Base-by-base conservation (phyloP, 495 filamentous ascomycete species). In the Penicillium flavigenum region DNA sequence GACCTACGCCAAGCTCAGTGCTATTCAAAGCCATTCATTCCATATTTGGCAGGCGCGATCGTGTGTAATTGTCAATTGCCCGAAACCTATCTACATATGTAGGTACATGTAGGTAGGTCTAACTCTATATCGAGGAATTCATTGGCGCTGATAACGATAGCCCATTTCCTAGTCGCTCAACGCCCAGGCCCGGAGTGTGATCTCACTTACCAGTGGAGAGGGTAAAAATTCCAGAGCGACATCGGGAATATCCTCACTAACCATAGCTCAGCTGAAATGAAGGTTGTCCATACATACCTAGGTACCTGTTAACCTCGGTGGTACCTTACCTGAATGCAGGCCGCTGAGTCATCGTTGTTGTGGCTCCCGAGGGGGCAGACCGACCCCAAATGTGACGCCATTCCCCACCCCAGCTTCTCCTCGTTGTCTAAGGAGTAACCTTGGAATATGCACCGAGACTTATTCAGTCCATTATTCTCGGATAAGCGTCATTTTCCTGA, bases 371-470 rank as follows among this genome's bases (percentile, higher is more conserved):
- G n/a, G n/a, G 22, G 22, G 22, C 22, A 2, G 22, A 4, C 29
- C 5, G 5, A 6, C 17, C 10, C 32, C 31, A 16, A 47, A 9
- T 47, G 53, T 55, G 53, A 55, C 53, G 53, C 53, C 41, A 54
- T 54, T 29, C 41, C 31, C 31, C 11, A 44, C 29, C 41, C 39
- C 20, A 51, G 50, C 39, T 45, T 45, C 51, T 41, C 39, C 26
- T 44, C 39, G 5, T 17, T 24, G 14, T 12, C 43, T 47, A 39
- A n/a, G 16, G 14, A 38, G 14, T 36, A 45, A 26, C 24, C 24
- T 26, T 26, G 16, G 6, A n/a, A 17, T 36, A 45, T 24, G 12
- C 52, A 34, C 32, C 52, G 1, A 42, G 9, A 54, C 29, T 41
- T 14, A 31, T 46, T 20, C 19, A 42, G 38, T 9, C 3, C 22